Percentiles rank a stretch among this genome's conserved stretches.
phyloP scores from a whole-genome alignment of 305 asterid genomes.

The Fraxinus latifolia region DNA sequence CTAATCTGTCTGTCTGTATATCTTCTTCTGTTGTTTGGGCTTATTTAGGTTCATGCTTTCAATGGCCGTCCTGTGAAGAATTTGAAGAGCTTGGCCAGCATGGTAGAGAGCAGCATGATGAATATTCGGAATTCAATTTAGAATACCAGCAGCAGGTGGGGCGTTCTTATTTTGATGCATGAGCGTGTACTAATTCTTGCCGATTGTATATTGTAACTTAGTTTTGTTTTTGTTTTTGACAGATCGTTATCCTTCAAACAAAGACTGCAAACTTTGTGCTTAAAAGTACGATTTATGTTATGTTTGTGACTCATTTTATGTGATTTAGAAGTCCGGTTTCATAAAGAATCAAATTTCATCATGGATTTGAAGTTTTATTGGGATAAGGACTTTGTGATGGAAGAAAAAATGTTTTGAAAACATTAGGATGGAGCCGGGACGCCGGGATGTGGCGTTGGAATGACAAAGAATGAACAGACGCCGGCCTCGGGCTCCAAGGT shows the following conservation, averaged over 20 bases:
- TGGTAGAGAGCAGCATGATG: conserved; percentile 83
- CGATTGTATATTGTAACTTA: background rate
- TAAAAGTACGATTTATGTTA: too few species aligned
- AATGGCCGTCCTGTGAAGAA: conserved; percentile 80
- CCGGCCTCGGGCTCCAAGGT: too few species aligned
- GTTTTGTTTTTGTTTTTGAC: background rate
- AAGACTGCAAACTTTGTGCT: conserved; percentile 58
- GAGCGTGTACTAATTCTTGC: background rate
- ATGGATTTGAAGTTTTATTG: too few species aligned
- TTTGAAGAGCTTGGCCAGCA: conserved; percentile 71
- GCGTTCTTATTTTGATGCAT: background rate
- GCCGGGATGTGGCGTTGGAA: too few species aligned
- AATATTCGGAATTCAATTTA: conserved; percentile 74
- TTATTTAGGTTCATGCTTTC: conserved; percentile 64
- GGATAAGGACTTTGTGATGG: too few species aligned
- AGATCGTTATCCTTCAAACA: conserved; percentile 80
- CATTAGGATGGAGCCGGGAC: too few species aligned
- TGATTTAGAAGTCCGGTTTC: too few species aligned
- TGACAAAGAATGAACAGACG: too few species aligned
- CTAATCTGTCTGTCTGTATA: background rate
- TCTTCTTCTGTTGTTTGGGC: conserved; percentile 11
- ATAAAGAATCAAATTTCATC: too few species aligned
- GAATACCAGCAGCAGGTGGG: conserved; percentile 67
- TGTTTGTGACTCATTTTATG: too few species aligned
- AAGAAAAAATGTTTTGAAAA: too few species aligned